phyloP scores from a whole-genome alignment of 1,284 basidiomycete genomes.

The Leccinum angustisporum region DNA sequence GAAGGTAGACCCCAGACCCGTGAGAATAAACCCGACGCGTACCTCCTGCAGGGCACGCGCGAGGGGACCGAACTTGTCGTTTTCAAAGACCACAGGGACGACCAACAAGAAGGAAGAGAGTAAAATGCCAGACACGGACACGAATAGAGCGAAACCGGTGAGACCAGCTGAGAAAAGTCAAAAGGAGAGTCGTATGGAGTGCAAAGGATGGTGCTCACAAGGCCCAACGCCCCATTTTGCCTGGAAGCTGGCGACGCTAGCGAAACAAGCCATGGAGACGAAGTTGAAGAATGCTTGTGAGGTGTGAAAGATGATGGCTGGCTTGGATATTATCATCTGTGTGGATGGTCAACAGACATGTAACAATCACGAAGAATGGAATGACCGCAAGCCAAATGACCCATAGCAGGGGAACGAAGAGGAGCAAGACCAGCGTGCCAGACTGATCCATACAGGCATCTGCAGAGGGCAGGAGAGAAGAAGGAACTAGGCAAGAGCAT shows the following conservation, averaged over 20 bases:
- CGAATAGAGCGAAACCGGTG: conserved; percentile 81
- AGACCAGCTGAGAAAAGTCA: conserved; percentile 64
- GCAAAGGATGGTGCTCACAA: conserved; percentile 52
- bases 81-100: conserved; percentile 82
- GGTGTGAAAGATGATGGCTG: conserved; percentile 69
- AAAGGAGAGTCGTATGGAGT: not conserved
- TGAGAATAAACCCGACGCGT: conserved; percentile 79
- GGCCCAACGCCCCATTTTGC: conserved; percentile 79
- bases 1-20: conserved; percentile 61
- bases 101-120: conserved; percentile 70
- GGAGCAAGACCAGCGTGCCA: conserved; percentile 55
- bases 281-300: conserved; percentile 88
- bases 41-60: conserved; percentile 79
- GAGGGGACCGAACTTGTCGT: conserved; percentile 72
- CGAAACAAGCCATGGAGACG: conserved; percentile 85
- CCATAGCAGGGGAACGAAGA: conserved; percentile 61
- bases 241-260: conserved; percentile 83
- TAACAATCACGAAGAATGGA: conserved; percentile 17
- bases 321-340: conserved; percentile 84
- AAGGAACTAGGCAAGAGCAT: conserved; percentile 20
- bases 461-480: conserved; percentile 40
- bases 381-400: conserved; percentile 67
- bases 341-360: conserved; percentile 22
- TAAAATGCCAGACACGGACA: conserved; percentile 68
- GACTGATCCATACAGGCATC: conserved; percentile 42